Evolutionary conservation across 2,329 filamentous ascomycete genomes (phyloP).

Genomic region (Clonostachys chloroleuca): DNA sequence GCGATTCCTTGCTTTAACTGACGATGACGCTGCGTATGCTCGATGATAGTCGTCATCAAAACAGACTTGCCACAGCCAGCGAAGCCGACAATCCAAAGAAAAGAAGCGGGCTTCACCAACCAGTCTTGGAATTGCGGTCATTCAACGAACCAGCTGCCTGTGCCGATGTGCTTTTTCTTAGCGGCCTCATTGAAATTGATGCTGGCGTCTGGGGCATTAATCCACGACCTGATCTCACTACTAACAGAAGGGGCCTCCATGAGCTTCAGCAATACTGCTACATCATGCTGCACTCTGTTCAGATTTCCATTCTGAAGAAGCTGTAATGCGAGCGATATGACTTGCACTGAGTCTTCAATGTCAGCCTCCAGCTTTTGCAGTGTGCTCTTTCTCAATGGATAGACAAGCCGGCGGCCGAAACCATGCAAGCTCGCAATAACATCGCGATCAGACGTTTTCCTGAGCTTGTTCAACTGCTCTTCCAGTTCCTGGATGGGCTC

Average conservation of each 20-base stretch:
- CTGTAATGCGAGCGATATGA: constrained; percentile 16
- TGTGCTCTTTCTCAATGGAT: constrained; percentile 27
- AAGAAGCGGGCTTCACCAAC: constrained; percentile 16
- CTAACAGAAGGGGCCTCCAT: constrained; percentile 17
- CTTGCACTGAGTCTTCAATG: constrained; percentile 20
- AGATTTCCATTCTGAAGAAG: constrained; percentile 19
- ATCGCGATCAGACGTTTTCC: neutral
- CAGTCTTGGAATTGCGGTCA: constrained; percentile 15
- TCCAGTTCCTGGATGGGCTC: constrained; percentile 19
- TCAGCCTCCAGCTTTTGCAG: constrained; percentile 29
- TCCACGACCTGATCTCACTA: constrained; percentile 18
- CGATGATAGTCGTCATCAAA: constrained; percentile 26
- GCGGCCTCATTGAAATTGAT: constrained; percentile 22
- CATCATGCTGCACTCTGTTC: constrained; percentile 14
- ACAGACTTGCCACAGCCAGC: constrained; percentile 34
- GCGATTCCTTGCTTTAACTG: constrained; percentile 6
- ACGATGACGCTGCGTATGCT: constrained; percentile 12
- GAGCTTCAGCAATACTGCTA: constrained; percentile 14
- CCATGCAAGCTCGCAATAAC: constrained; percentile 3
- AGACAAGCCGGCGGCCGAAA: constrained; percentile 10
- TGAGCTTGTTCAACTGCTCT: constrained; percentile 16
- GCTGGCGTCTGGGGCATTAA: constrained; percentile 26
- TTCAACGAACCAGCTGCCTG: constrained; percentile 25
- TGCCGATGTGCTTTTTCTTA: constrained; percentile 21
- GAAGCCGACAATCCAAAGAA: constrained; percentile 31